phyloP scores from a whole-genome alignment of 768 basidiomycete species.

The Pleurotus eryngii region DNA sequence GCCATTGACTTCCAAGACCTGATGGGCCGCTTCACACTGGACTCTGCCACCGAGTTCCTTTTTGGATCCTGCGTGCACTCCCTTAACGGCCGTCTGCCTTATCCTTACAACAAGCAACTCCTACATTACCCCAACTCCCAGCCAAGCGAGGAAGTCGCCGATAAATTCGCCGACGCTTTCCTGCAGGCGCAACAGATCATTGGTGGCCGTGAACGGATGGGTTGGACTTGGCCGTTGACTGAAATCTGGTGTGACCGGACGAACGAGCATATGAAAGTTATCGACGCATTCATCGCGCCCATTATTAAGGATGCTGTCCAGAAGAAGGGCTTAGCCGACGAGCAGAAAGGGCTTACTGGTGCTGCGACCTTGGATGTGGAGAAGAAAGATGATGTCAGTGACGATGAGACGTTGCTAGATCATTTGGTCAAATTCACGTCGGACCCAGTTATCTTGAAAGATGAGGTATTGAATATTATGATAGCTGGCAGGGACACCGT shows the following conservation, averaged over 20 bases:
- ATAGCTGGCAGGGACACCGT: slow-evolving; percentile 44
- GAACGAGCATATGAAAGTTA: slow-evolving; percentile 45
- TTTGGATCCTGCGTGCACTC: slow-evolving; percentile 58
- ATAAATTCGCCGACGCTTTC: slow-evolving; percentile 49
- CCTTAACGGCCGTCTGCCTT: slow-evolving; percentile 49
- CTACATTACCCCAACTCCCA: slow-evolving; percentile 9
- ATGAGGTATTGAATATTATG: slow-evolving; percentile 38
- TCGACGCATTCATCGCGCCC: slow-evolving; percentile 51
- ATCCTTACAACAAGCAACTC: slow-evolving; percentile 39
- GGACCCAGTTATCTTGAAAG: slow-evolving; percentile 46
- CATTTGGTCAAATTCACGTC: slow-evolving; percentile 50
- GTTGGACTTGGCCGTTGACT: slow-evolving; percentile 51
- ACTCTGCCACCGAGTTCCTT: slow-evolving; percentile 64
- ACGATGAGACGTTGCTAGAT: slow-evolving; percentile 51
- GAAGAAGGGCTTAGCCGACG: slow-evolving; percentile 23
- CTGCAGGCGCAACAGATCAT: slow-evolving; percentile 42
- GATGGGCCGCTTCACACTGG: slow-evolving; percentile 61
- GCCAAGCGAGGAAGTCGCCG: slow-evolving; percentile 20
- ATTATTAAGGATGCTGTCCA: slow-evolving; percentile 47
- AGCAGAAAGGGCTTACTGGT: slow-evolving; percentile 4
- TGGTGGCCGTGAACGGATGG: slow-evolving; percentile 37
- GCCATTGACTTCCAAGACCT: slow-evolving; percentile 64
- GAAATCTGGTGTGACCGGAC: slow-evolving; percentile 48
- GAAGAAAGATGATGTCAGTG: slow-evolving; percentile 30
- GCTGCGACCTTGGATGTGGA: slow-evolving; percentile 13